Evolutionary conservation across 305 asterid genomes (phyloP).

Genomic region (Vinca major): DNA sequence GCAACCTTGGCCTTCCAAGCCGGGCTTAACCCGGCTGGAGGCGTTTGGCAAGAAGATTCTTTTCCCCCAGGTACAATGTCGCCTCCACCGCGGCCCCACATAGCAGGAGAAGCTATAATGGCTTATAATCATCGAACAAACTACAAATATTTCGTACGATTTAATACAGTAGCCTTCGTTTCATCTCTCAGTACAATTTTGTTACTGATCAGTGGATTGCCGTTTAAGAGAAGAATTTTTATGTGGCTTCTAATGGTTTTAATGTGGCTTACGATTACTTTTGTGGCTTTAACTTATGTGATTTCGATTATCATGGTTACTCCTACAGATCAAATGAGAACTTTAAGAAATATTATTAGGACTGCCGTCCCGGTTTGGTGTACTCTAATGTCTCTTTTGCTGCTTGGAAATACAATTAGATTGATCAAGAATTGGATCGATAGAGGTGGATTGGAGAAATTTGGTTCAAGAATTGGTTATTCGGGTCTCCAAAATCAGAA

Average conservation of each 20-base stretch:
- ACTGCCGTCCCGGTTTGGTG: conserved; percentile 30
- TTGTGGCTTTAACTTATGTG: conserved; percentile 37
- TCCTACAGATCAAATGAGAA: conserved; percentile 17
- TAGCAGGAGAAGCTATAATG: conserved; percentile 44
- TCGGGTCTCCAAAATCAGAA: neutral
- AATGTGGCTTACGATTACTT: conserved; percentile 51
- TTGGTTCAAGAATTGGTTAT: neutral
- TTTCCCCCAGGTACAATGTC: neutral
- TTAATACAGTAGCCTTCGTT: conserved; percentile 40
- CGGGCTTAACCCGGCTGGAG: conserved; percentile 38
- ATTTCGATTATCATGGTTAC: conserved; percentile 30
- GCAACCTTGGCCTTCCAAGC: conserved; percentile 42
- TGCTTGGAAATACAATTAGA: conserved; percentile 36
- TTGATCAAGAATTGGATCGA: conserved; percentile 32
- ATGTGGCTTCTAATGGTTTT: conserved; percentile 49
- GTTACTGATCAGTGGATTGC: conserved; percentile 54
- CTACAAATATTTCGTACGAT: conserved; percentile 26
- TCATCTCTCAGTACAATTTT: conserved; percentile 48
- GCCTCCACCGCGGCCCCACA: conserved; percentile 6
- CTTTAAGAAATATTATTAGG: conserved; percentile 21
- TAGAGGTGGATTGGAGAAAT: neutral
- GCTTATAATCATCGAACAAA: conserved; percentile 26
- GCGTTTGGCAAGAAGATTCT: conserved; percentile 25
- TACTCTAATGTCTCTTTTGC: conserved; percentile 31
- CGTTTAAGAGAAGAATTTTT: conserved; percentile 30